Evolutionary conservation across 129 eudicot genomes (phyloP), one percentile per base, ranked within the genome.

Genomic region (Calendula officinalis): DNA sequence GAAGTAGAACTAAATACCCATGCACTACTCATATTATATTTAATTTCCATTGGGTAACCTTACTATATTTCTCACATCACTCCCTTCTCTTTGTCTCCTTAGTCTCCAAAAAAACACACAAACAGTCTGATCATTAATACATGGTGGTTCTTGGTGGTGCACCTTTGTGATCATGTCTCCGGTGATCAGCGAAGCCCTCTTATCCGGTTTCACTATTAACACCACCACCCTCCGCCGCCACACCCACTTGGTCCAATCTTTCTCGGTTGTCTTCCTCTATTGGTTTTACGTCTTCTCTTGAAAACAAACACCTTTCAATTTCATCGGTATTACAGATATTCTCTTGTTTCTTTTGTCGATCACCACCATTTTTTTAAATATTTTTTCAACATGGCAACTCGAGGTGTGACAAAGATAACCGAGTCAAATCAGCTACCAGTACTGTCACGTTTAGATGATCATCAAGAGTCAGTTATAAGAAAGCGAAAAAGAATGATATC

Each of bases 271-370:
- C 55, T 86, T 90, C 68, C 95, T 90, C 66, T 86, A 82, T 64
- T 90, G 97, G 97, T 86, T 90, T 65, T 90, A 86, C 78, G 83
- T 81, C 38, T 83, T 84, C 83, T 86, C 85, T 11, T 83, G 68
- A 83, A 71, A 32, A 7, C 37, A 34, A 6, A 27, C 27, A 53
- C 53, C 57, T 60, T 43, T 39, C 14, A 14, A 0, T 30, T 9
- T 67, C 12, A 9, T 41, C 3, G 13, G 1, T 39, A 50, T 11
- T 12, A 37, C 1, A n/a, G n/a, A n/a, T n/a, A 33, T 38, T 56
- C 41, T 56, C 57, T 27, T 39, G 52, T 16, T 1, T 16, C 17
- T 15, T 49, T 47, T 0, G 0, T 5, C 36, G 9, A 22, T 11
- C 14, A 39, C 34, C 34, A 8, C 49, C 15, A 37, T 34, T 37